Base-by-base conservation (phyloP, 345 rosid species). In the Populus pruinosa region DNA sequence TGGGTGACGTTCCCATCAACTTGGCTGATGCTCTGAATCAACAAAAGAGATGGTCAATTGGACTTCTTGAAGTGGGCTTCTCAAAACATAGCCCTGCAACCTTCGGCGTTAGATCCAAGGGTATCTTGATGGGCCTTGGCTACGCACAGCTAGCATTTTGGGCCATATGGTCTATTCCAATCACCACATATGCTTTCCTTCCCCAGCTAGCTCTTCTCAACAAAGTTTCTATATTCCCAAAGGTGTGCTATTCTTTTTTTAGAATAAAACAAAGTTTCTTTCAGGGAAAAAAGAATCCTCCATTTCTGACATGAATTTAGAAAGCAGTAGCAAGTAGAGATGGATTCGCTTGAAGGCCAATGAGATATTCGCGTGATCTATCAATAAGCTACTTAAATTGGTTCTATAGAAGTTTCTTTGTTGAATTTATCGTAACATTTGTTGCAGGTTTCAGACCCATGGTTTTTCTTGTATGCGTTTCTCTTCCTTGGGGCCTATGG, bases 31-130 rank as follows among this genome's bases (percentile, higher is more conserved):
- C 69, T 12, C 41, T 92, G 29, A 78, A 78, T 76, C 97, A 94
- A 73, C 75, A 73, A 33, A 92, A 87, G 71, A 82, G 98, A 79
- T 91, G 97, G 97, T 47, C 82, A 16, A 50, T 91, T 21, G 97
- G 98, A 16, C 84, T 88, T 1, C 85, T 82, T 33, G 87, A 92
- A 74, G 89, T 90, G 17, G 36, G 5, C 20, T 82, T 90, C 67
- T 90, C 88, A 5, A 83, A 71, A 65, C 86, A 82, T 72, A 87
- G 85, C 79, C 82, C 96, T 10, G 0, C 88, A 12, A 88, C 82
- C 3, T 87, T 63, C 61, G 96, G 97, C 0, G 27, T 88, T 55
- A 77, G 56, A 33, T 38, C 71, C 1, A 81, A 80, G 79, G 92
- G 97, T 4, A 53, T 82, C 13, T 18, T 85, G 0, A 81, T 63